A percentile compares a stretch with the other conserved stretches of the same genome.
Conservation (phyloP, 768 basidiomycete genomes). For the Ephemerocybe angulata region DNA sequence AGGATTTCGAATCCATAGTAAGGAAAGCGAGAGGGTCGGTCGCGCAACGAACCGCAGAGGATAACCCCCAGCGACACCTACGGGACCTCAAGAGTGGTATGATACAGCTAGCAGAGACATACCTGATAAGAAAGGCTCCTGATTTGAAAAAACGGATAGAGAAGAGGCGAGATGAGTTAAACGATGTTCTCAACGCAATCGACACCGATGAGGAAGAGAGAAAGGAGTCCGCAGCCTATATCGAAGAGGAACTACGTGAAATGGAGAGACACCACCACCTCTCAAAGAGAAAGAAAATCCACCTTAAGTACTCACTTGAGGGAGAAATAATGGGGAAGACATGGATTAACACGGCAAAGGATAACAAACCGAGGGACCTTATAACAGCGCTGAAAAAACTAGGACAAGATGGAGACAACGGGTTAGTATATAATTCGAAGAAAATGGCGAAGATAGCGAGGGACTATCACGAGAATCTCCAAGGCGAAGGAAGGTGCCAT, state of each 20-base stretch:
- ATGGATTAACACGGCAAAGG: conserved; percentile 6
- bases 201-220: not conserved
- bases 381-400: conserved; percentile 4
- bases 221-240: not conserved
- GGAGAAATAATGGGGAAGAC: conserved; percentile 7
- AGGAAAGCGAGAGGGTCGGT: not conserved
- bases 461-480: conserved; percentile 27
- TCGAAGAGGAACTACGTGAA: conserved; percentile 1
- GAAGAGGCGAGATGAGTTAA: not conserved
- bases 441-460: conserved; percentile 31
- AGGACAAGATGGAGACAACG: not conserved
- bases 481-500: conserved; percentile 11
- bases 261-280: conserved; percentile 2
- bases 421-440: conserved; percentile 16
- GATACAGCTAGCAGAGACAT: not conserved
- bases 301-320: not conserved
- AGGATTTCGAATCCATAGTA: not conserved
- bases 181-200: not conserved
- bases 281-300: not conserved
- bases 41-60: not conserved
- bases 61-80: not conserved
- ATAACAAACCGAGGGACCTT: conserved; percentile 2
- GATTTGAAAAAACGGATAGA: not conserved
- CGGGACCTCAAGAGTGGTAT: conserved; percentile 4
- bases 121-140: not conserved